Base-by-base conservation (phyloP, 305 asterid species). In the Fraxinus latifolia region DNA sequence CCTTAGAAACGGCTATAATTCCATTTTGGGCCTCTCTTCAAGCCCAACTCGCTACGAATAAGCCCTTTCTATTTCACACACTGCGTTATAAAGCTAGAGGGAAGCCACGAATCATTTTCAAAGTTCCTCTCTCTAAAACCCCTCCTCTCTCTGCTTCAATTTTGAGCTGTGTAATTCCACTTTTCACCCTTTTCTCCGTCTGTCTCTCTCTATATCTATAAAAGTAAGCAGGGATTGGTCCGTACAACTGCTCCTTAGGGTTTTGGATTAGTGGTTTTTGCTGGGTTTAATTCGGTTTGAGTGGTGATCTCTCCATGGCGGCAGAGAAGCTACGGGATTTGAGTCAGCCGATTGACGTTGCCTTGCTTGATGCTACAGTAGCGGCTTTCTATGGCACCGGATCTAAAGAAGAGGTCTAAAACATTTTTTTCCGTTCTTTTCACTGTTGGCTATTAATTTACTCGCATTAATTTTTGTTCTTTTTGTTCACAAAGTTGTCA, bases 301-400 rank as follows among this genome's bases (percentile, higher is more conserved):
- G 68, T 79, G 29, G 80, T 47, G 84, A 81, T 82, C 80, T 87
- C 83, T 80, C 88, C 82, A 94, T 93, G 97, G 97, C 95, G 78
- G 93, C 96, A 82, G 98, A 92, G 82, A 93, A 89, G 93, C 89
- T 95, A 23, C 86, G 97, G 78, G 97, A 95, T 91, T 91, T 95
- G 88, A 88, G 91, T 75, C 98, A 92, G 88, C 99, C 99, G 71
- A 85, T 93, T 79, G 97, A 95, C 62, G 98, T 95, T 58, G 76
- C 90, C 17, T 85, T 95, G 83, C 98, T 95, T 44, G 99, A 95
- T 84, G 99, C 99, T 74, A 93, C 98, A 19, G 98, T 95, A 17
- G 91, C 93, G 5, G 97, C 97, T 77, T 93, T 95, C 87, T 95
- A 95, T 81, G 99, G 97, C 72, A 95, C 99, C 62, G 99, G 99